Percentiles rank a stretch among this genome's conserved stretches.
phyloP scores from a whole-genome alignment of 805 yeast species.

The Blastobotrys chiropterorum region DNA sequence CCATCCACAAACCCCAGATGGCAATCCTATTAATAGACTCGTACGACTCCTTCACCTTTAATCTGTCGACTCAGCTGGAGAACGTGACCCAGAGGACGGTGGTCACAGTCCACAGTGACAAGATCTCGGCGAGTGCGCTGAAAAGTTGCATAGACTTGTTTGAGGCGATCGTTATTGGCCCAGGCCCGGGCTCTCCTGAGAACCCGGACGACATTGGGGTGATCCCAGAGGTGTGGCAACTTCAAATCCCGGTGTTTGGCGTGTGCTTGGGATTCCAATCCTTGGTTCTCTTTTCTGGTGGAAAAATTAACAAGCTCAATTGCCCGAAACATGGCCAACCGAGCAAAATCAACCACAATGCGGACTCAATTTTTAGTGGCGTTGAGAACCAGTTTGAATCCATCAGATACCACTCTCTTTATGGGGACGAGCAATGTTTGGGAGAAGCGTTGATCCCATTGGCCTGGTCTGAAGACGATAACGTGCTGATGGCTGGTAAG shows the following conservation, averaged over 20 bases:
- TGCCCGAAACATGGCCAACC: constrained; percentile 83
- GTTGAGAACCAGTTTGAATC: constrained; percentile 47
- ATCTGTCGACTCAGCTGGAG: constrained; percentile 58
- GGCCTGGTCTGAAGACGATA: constrained; percentile 50
- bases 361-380: constrained; percentile 36
- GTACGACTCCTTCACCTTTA: constrained; percentile 91
- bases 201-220: constrained; percentile 63
- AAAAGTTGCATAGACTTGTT: constrained; percentile 42
- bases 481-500: constrained; percentile 73
- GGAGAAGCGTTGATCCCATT: constrained; percentile 26
- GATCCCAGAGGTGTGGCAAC: constrained; percentile 49
- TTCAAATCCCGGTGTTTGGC: constrained; percentile 67
- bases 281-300: constrained; percentile 59
- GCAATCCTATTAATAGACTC: constrained; percentile 72
- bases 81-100: constrained; percentile 46
- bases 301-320: constrained; percentile 44
- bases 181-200: constrained; percentile 94
- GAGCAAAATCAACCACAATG: constrained; percentile 40
- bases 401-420: constrained; percentile 84
- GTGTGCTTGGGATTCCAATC: constrained; percentile 92
- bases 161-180: constrained; percentile 82
- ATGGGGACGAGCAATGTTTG: constrained; percentile 30
- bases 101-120: constrained; percentile 57
- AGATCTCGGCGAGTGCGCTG: constrained; percentile 32
- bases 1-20: not conserved